Evolutionary conservation across 2,329 filamentous ascomycete species (phyloP).

Genomic region (Zymoseptoria pseudotritici): DNA sequence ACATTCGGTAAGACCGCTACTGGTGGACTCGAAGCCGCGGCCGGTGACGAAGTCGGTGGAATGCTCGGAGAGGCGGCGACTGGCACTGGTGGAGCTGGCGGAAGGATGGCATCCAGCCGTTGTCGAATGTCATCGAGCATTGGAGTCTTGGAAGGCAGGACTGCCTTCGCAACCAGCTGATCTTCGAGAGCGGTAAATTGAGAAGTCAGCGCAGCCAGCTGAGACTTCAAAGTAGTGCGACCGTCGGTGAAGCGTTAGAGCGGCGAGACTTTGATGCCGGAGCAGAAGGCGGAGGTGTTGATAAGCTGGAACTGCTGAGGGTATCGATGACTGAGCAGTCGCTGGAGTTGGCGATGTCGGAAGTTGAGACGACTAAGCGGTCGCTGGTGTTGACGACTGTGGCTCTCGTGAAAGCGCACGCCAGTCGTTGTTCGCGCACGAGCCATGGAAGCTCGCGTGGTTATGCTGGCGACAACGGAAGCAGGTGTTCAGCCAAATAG

Average conservation of each 20-base stretch:
- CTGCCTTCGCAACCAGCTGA: not conserved
- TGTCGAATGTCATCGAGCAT: not conserved
- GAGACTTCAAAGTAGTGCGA: not conserved
- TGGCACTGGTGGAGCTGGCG: not conserved
- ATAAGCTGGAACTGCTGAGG: not conserved
- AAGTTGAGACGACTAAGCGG: not conserved
- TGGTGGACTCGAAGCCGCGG: too few species aligned
- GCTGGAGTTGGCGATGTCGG: not conserved
- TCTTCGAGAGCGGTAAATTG: not conserved
- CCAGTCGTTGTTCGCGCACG: not conserved
- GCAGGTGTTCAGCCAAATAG: too few species aligned
- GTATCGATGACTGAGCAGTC: not conserved
- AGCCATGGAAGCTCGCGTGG: too few species aligned
- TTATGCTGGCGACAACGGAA: too few species aligned
- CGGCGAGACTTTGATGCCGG: not conserved
- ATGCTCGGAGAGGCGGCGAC: too few species aligned
- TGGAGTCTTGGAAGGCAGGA: not conserved
- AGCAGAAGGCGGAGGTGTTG: not conserved
- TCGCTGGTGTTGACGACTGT: not conserved
- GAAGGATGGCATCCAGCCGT: not conserved
- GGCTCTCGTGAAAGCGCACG: not conserved
- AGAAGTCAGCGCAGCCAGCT: not conserved
- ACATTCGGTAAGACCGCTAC: too few species aligned
- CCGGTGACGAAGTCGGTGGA: too few species aligned
- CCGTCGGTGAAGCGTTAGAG: not conserved